Evolutionary conservation across 805 yeast genomes (phyloP).

Genomic region (Yamadazyma philogaea): DNA sequence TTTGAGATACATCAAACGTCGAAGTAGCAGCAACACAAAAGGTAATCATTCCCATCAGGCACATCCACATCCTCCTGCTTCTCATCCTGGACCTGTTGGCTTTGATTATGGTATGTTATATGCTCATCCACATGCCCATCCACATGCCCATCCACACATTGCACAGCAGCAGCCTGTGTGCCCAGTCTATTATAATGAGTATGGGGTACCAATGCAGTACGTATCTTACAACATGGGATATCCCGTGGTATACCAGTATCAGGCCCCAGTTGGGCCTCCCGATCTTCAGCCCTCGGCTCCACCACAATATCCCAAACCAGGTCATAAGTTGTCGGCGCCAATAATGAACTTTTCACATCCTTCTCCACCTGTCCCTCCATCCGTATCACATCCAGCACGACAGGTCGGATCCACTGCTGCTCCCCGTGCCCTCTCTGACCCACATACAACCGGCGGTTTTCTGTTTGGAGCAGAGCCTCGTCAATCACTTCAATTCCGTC

Average conservation of each 20-base stretch:
- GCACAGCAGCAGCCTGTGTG: slow-evolving; percentile 3
- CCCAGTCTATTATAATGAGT: slow-evolving; percentile 12
- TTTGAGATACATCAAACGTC: slow-evolving; percentile 45
- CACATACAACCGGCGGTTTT: background rate
- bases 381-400: slow-evolving; percentile 1
- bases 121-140: background rate
- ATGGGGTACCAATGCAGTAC: slow-evolving; percentile 13
- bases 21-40: slow-evolving; percentile 37
- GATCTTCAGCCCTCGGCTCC: slow-evolving; percentile 1
- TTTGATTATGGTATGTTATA: background rate
- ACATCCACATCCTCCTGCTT: slow-evolving; percentile 4
- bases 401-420: background rate
- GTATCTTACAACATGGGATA: slow-evolving; percentile 8
- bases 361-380: slow-evolving; percentile 2
- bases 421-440: slow-evolving; percentile 4
- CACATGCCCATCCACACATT: background rate
- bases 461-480: background rate
- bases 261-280: background rate
- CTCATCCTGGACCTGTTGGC: background rate
- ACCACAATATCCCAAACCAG: background rate
- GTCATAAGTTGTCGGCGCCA: background rate
- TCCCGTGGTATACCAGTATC: slow-evolving; percentile 5
- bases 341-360: background rate
- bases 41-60: background rate
- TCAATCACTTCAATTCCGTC: slow-evolving; percentile 1